Evolutionary conservation across 2,329 filamentous ascomycete species (phyloP), one percentile per base, ranked within the genome.

Genomic region (Plenodomus biglobosus): DNA sequence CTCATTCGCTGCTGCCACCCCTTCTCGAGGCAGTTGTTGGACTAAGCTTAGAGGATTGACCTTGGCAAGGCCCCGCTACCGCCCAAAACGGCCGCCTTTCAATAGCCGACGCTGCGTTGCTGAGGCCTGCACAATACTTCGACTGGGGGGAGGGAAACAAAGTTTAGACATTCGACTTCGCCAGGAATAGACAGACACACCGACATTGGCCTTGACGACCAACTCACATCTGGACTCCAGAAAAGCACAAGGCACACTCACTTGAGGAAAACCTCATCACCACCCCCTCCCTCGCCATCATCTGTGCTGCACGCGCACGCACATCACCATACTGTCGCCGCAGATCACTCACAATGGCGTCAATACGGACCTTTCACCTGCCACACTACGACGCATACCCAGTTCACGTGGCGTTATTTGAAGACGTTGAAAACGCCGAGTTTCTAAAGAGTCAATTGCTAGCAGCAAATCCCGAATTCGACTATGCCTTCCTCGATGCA

Each of bases 401-500:
- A 6, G 77, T 96, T 22, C 85, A 94, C 71, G 75, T 90, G 41
- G 85, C 84, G 37, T 76, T 96, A 24, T 96, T 94, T 76, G 81
- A 78, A 18, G 76, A 89, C 68, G 83, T 97, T 47, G 70, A 81
- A 53, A 99, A 99, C 70, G 82, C 90, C 10, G 73, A 81, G 1
- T 91, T 87, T 65, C 78, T 99, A 37, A 86, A 91, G 43, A 79
- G 86, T 59, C 92, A 96, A 74, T 83, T 99, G 4, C 78, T 97
- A n/a, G 81, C 84, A 5, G 88, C 89, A 43, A 96, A 97, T 67
- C 66, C 83, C 10, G 85, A 86, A 8, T 97, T 92, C 62, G 91
- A 97, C 73, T 97, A 97, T 77, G 91, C 92, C 27, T 88, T 99
- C 58, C 82, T 99, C 39, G 92, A 99, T 74, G 91, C 91, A 17